phyloP scores from a whole-genome alignment of 2,329 filamentous ascomycete genomes.

The Pseudogymnoascus sp. region DNA sequence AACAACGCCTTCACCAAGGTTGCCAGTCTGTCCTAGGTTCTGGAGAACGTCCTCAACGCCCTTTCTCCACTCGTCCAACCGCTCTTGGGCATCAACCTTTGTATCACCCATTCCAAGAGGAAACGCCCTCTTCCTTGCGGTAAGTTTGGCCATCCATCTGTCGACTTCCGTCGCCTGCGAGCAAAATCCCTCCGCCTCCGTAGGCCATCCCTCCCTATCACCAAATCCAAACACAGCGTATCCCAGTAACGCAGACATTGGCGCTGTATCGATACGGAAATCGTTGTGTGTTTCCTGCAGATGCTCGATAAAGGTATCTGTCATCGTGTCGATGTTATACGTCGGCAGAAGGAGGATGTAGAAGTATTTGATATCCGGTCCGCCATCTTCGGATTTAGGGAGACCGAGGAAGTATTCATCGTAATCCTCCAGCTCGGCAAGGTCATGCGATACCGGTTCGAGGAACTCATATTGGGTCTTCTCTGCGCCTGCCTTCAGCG shows the following conservation, averaged over 20 bases:
- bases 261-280: slow-evolving; percentile 87
- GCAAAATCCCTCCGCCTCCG: slow-evolving; percentile 84
- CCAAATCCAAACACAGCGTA: slow-evolving; percentile 94
- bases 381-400: slow-evolving; percentile 51
- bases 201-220: slow-evolving; percentile 85
- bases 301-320: slow-evolving; percentile 80
- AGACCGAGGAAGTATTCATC: slow-evolving; percentile 84
- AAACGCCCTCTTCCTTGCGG: slow-evolving; percentile 75
- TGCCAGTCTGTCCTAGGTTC: slow-evolving; percentile 53
- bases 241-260: slow-evolving; percentile 67
- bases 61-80: slow-evolving; percentile 68
- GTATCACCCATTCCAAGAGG: slow-evolving; percentile 83
- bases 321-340: slow-evolving; percentile 91
- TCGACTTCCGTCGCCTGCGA: slow-evolving; percentile 86
- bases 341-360: slow-evolving; percentile 82
- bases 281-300: slow-evolving; percentile 91
- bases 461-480: slow-evolving; percentile 34
- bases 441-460: slow-evolving; percentile 61
- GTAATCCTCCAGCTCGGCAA: slow-evolving; percentile 73
- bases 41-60: slow-evolving; percentile 66
- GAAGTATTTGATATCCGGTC: slow-evolving; percentile 50
- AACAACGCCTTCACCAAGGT: slow-evolving; percentile 56
- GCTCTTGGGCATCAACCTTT: slow-evolving; percentile 60
- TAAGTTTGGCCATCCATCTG: slow-evolving; percentile 95
- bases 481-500: slow-evolving; percentile 18